Evolutionary conservation across 352 stramenopile species (phyloP).

Genomic region (Phytophthora pini): DNA sequence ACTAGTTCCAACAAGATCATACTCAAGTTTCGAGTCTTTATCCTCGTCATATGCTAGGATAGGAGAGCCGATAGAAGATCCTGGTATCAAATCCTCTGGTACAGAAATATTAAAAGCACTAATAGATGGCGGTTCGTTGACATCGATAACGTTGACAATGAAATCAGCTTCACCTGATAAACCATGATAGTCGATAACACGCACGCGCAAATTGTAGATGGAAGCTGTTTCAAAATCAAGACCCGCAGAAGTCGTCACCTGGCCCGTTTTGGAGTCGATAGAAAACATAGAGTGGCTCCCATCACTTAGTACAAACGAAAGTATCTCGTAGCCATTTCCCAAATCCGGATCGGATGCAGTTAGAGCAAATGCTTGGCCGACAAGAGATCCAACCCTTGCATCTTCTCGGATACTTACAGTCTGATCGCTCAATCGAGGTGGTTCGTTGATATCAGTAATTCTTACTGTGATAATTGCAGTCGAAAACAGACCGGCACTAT

Average conservation of each 20-base stretch:
- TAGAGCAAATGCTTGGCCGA: constrained; percentile 17
- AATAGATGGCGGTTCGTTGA: constrained; percentile 36
- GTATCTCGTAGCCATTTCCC: constrained; percentile 20
- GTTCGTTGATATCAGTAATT: constrained; percentile 30
- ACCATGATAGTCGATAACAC: constrained; percentile 20
- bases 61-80: constrained; percentile 23
- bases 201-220: constrained; percentile 18
- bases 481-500: constrained; percentile 28
- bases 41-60: constrained; percentile 23
- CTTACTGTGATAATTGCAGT: constrained; percentile 15
- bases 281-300: constrained; percentile 11
- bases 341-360: constrained; percentile 26
- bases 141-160: constrained; percentile 19
- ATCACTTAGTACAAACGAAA: constrained; percentile 13
- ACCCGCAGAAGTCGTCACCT: constrained; percentile 6
- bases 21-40: constrained; percentile 12
- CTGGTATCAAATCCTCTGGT: constrained; percentile 22
- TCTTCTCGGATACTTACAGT: constrained; percentile 25
- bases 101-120: constrained; percentile 20
- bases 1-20: constrained; percentile 20
- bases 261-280: constrained; percentile 26
- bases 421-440: constrained; percentile 20
- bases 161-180: constrained; percentile 19
- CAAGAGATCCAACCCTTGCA: constrained; percentile 7
- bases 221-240: constrained; percentile 28